Conservation (phyloP, 805 yeast species). For the Cyberlindnera maclurae region DNA sequence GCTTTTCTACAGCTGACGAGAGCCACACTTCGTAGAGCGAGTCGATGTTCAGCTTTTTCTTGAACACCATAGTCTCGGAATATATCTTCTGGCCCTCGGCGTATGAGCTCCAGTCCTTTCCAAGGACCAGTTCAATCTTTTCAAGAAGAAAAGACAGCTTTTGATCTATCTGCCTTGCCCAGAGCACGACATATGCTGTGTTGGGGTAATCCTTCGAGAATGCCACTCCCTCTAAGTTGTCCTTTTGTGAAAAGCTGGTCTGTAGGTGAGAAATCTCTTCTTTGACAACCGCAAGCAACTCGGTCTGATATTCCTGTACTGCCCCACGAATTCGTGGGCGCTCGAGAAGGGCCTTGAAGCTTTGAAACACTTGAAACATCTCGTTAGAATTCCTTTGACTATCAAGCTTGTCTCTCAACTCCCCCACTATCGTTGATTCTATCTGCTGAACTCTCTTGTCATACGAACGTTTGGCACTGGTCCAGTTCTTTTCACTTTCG, state of each 20-base stretch:
- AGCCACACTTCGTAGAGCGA: conserved; percentile 45
- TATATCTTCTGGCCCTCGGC: conserved; percentile 63
- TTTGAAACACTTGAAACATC: conserved; percentile 44
- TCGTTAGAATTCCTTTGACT: conserved; percentile 37
- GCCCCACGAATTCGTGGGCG: conserved; percentile 53
- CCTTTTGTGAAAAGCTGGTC: conserved; percentile 29
- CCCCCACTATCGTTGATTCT: conserved; percentile 38
- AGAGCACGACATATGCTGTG: conserved; percentile 38
- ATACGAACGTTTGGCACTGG: conserved; percentile 33
- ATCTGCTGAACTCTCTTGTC: conserved; percentile 34
- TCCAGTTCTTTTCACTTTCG: conserved; percentile 37
- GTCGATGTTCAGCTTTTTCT: conserved; percentile 39
- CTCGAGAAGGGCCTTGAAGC: conserved; percentile 39
- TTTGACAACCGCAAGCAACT: conserved; percentile 41
- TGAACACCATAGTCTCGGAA: conserved; percentile 38
- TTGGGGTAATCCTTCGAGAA: conserved; percentile 41
- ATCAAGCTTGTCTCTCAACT: conserved; percentile 33
- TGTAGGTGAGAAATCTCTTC: conserved; percentile 39
- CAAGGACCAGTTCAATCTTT: conserved; percentile 46
- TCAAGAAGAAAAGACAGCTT: conserved; percentile 35
- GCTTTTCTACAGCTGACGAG: conserved; percentile 16
- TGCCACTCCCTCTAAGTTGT: conserved; percentile 30
- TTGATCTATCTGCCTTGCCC: conserved; percentile 45
- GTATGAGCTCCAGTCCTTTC: conserved; percentile 52
- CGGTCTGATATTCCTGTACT: conserved; percentile 50